A percentile compares a stretch with the other conserved stretches of the same genome.
phyloP scores from a whole-genome alignment of 495 filamentous ascomycete species.

The Xylaria venustula region DNA sequence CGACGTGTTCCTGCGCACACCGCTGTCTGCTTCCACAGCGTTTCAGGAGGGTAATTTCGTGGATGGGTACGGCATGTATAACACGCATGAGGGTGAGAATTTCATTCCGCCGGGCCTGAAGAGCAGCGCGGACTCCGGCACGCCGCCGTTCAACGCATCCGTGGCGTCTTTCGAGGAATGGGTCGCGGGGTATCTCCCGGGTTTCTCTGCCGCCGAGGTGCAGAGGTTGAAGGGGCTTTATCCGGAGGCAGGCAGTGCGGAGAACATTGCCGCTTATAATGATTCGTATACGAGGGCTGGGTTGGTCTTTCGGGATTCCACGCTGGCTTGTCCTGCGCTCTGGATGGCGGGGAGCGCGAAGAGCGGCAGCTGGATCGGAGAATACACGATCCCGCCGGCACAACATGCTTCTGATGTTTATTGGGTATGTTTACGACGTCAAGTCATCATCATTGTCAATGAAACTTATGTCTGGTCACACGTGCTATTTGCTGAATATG shows the following conservation, averaged over 20 bases:
- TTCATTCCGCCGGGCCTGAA: conserved; percentile 54
- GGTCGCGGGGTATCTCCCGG: conserved; percentile 53
- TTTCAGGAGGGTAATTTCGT: conserved; percentile 44
- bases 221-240: conserved; percentile 42
- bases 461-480: no score
- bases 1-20: conserved; percentile 47
- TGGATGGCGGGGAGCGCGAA: conserved; percentile 52
- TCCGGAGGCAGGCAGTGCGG: conserved; percentile 41
- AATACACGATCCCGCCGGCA: conserved; percentile 60
- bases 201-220: conserved; percentile 39
- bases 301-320: conserved; percentile 55
- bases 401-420: conserved; percentile 59
- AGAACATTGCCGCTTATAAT: conserved; percentile 46
- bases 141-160: neutral
- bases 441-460: neutral
- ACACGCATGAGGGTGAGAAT: conserved; percentile 58
- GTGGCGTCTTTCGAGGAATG: conserved; percentile 46
- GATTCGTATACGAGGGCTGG: conserved; percentile 49
- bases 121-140: conserved; percentile 1
- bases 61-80: conserved; percentile 54
- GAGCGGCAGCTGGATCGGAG: conserved; percentile 50
- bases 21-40: conserved; percentile 44
- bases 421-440: conserved; percentile 44
- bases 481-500: conserved; percentile 1
- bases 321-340: conserved; percentile 60